A percentile compares a stretch with the other conserved stretches of the same genome.
Evolutionary conservation across 495 filamentous ascomycete species (phyloP).

Genomic region (Penicillium longicatenatum): DNA sequence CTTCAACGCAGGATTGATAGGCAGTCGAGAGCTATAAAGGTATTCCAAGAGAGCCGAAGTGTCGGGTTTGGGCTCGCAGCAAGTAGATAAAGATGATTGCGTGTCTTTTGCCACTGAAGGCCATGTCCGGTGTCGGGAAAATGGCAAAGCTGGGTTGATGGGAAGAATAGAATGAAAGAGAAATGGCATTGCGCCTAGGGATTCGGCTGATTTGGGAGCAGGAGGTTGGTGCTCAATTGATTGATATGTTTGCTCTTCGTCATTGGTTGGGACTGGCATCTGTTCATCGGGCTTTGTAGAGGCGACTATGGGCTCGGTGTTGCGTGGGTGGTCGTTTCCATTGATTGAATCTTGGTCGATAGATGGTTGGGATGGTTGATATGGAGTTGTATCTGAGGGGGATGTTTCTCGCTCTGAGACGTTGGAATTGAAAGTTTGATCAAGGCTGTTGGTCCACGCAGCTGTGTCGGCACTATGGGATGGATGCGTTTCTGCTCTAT

Average conservation of each 20-base stretch:
- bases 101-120: slow-evolving; percentile 2
- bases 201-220: not conserved
- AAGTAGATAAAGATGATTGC: not conserved
- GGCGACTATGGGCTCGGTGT: not conserved
- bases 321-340: not conserved
- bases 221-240: not conserved
- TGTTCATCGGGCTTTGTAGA: not conserved
- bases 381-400: not conserved
- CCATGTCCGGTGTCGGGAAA: slow-evolving; percentile 10
- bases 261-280: not conserved
- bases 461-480: not conserved
- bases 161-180: slow-evolving; percentile 24
- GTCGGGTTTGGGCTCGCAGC: not conserved
- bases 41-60: not conserved
- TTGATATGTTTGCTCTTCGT: not conserved
- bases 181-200: slow-evolving; percentile 6
- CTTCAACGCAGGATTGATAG: slow-evolving; percentile 35
- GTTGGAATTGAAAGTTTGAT: not conserved
- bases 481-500: not conserved
- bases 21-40: slow-evolving; percentile 8
- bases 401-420: not conserved
- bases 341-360: slow-evolving; percentile 3
- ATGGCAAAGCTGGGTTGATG: slow-evolving; percentile 20
- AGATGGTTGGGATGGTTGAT: not conserved
- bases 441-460: not conserved